These are phyloP conservation scores for Talaromyces rugulosus DNA, from an alignment of 2,329 filamentous ascomycete species.

Conservation along the genomic window DNA sequence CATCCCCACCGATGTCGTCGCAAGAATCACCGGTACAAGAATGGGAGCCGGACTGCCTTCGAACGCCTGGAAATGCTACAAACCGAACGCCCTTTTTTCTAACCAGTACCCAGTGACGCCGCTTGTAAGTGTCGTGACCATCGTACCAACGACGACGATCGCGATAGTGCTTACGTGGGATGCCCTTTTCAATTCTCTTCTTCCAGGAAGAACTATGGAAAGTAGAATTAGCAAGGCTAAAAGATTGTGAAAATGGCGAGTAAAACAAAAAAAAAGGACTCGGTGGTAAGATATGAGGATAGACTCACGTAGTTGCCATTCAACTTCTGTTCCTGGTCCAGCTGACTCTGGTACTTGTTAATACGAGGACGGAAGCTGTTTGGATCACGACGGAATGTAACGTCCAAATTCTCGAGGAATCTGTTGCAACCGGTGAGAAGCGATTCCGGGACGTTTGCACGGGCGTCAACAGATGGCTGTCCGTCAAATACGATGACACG, in stretches of 20 bases:
- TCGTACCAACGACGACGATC: slow-evolving; percentile 33
- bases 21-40: slow-evolving; percentile 35
- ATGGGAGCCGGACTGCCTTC: slow-evolving; percentile 31
- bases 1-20: slow-evolving; percentile 53
- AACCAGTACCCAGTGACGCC: slow-evolving; percentile 27
- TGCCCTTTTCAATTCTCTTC: slow-evolving; percentile 70
- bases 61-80: slow-evolving; percentile 41
- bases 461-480: slow-evolving; percentile 79
- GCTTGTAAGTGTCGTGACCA: slow-evolving; percentile 33
- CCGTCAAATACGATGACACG: slow-evolving; percentile 99
- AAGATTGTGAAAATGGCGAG: not conserved
- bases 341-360: slow-evolving; percentile 93
- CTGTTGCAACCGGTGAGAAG: slow-evolving; percentile 92
- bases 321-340: slow-evolving; percentile 96
- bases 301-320: slow-evolving; percentile 79
- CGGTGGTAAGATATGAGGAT: not conserved
- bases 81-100: slow-evolving; percentile 30
- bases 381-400: slow-evolving; percentile 97
- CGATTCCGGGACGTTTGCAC: slow-evolving; percentile 85
- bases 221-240: not conserved
- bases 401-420: slow-evolving; percentile 94
- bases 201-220: slow-evolving; percentile 82
- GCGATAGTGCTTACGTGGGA: slow-evolving; percentile 40
- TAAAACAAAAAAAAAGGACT: not conserved
- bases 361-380: slow-evolving; percentile 95